Evolutionary conservation across 2,329 filamentous ascomycete species (phyloP), one percentile per base, ranked within the genome.

Genomic region (Macrophomina tecta): DNA sequence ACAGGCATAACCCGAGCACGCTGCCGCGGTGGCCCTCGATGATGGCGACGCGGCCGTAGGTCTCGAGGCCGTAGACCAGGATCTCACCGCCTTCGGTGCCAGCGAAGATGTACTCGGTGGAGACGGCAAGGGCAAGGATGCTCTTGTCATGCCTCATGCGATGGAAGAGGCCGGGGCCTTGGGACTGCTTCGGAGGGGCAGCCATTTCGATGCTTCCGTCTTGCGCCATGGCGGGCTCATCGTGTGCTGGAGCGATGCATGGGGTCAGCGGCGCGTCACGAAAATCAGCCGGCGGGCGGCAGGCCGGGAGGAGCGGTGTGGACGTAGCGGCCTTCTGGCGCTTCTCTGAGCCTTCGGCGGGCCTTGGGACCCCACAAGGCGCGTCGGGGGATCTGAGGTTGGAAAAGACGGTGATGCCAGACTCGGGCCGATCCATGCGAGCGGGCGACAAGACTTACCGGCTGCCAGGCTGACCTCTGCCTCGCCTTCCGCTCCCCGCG

Each of bases 1-100:
- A 94, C 32, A 99, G 84, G 75, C 89, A 91, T 3, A 99, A 85
- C 67, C 90, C 93, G 56, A 99, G 87, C 28, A 99, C 91, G 75
- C 93, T 97, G 65, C 95, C 92, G 75, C 92, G 91, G 81, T 99
- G 95, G 5, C 93, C 95, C 76, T 95, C 91, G 23, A 98, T 88
- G 34, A 90, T 90, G 49, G 87, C 85, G 34, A 91, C 87, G 61
- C 91, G 89, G 78, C 96, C 90, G 76, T 94, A 99, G 7, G 92
- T 97, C 71, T 90, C 89, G 52, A 99, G 86, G 3, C 91, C 93
- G 91, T 93, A 99, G 52, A 94, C 85, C 53, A 96, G 85, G 69
- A 99, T 97, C 81, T 97, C 93, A 69, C 95, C 95, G 69, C 93
- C 91, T 76, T 97, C 93, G 1, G 95, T 94, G 48, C 95, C 95